Evolutionary conservation across 768 basidiomycete genomes (phyloP).

Genomic region (Xerocomellus dryophilus): DNA sequence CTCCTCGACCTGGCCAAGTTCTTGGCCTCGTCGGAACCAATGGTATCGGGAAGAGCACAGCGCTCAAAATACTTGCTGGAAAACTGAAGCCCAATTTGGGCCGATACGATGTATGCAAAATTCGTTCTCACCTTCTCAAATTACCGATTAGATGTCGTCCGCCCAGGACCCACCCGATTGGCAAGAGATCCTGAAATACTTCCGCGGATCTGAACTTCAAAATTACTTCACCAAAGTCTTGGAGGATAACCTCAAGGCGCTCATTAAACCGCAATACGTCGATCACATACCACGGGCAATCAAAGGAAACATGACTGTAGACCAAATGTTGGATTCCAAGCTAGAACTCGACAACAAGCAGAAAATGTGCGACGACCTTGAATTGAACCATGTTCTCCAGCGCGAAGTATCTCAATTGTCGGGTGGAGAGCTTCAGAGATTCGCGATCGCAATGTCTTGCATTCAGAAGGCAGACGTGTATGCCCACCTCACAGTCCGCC

Average conservation of each 20-base stretch:
- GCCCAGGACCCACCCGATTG: constrained; percentile 93
- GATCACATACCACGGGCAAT: constrained; percentile 97
- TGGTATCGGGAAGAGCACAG: constrained; percentile 99
- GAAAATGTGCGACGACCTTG: constrained; percentile 79
- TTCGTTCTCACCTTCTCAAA: neutral
- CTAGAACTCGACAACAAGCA: constrained; percentile 87
- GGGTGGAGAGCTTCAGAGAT: constrained; percentile 96
- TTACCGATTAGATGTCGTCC: neutral
- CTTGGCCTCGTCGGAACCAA: constrained; percentile 98
- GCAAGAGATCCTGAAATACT: constrained; percentile 98
- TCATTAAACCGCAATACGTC: constrained; percentile 99
- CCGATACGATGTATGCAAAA: constrained; percentile 77
- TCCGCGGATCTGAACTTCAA: constrained; percentile 97
- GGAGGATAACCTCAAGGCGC: constrained; percentile 96
- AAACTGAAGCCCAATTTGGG: constrained; percentile 98
- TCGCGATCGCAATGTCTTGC: constrained; percentile 97
- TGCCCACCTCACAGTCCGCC: constrained; percentile 30
- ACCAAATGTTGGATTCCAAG: constrained; percentile 90
- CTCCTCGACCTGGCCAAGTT: constrained; percentile 95
- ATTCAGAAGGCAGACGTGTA: constrained; percentile 95
- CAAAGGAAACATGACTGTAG: constrained; percentile 84
- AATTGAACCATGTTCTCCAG: constrained; percentile 80
- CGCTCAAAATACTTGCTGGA: constrained; percentile 93
- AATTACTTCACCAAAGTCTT: constrained; percentile 99
- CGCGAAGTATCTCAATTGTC: constrained; percentile 85